phyloP scores from a whole-genome alignment of 2,329 filamentous ascomycete genomes.

The Pseudocercospora crystallina region DNA sequence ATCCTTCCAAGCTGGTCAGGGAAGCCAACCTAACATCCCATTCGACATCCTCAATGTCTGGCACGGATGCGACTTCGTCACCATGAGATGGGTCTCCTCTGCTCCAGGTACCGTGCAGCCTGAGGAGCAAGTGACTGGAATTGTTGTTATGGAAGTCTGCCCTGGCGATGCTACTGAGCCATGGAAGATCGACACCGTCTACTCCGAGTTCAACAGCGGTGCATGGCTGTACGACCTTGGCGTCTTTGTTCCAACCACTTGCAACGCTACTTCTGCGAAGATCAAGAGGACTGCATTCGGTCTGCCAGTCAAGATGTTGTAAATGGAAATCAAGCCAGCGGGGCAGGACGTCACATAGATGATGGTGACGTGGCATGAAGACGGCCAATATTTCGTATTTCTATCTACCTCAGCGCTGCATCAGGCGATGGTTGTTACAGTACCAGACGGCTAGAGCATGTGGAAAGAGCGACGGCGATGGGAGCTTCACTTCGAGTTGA shows the following conservation, averaged over 20 bases:
- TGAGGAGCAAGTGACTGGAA: conserved; percentile 28
- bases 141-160: conserved; percentile 30
- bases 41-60: conserved; percentile 35
- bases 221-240: conserved; percentile 32
- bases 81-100: conserved; percentile 31
- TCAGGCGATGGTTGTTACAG: no score
- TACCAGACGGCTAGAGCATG: no score
- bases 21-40: conserved; percentile 31
- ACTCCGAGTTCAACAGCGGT: conserved; percentile 34
- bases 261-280: conserved; percentile 10
- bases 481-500: no score
- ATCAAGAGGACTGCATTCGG: conserved; percentile 9
- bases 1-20: conserved; percentile 32
- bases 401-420: no score
- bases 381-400: no score
- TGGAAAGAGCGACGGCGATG: no score
- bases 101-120: conserved; percentile 22
- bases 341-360: no score
- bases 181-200: conserved; percentile 33
- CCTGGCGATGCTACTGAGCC: conserved; percentile 20
- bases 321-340: no score
- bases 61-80: conserved; percentile 34
- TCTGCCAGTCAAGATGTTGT: conserved; percentile 2
- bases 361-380: no score
- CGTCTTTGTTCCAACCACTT: conserved; percentile 22